Evolutionary conservation across 306 rosid species (phyloP), one percentile per base, ranked within the genome.

Genomic region (Prosopis cineraria): DNA sequence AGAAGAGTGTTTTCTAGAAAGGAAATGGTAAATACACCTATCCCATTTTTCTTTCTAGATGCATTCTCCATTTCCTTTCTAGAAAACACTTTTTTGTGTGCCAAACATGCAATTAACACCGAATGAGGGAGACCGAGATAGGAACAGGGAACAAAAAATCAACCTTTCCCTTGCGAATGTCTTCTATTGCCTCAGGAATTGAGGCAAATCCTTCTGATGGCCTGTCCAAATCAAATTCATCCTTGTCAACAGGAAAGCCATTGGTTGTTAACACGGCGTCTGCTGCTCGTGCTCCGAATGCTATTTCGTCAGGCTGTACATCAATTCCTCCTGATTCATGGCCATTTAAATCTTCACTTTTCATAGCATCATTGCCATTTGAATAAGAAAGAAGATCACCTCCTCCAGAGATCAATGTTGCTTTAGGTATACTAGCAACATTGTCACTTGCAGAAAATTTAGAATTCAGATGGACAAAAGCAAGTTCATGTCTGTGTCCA

Each of bases 91-190:
- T n/a, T n/a, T n/a, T n/a, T n/a, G n/a, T n/a, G n/a, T n/a, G n/a
- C n/a, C n/a, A n/a, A n/a, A n/a, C n/a, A n/a, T n/a, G n/a, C n/a
- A n/a, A n/a, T n/a, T n/a, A n/a, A n/a, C n/a, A n/a, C n/a, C n/a
- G n/a, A n/a, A n/a, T n/a, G n/a, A n/a, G 12, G 19, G 64, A 25
- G 64, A 11, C 7, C 0, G 19, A 56, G 64, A 25, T 19, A 56
- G 16, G 45, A 29, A 74, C 30, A 16, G n/a, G n/a, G 31, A 58
- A 43, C 73, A 71, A 52, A 72, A 12, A 59, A 64, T 50, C 70
- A n/a, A 93, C 98, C 97, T 93, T 93, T 79, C 98, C 98, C 31
- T 82, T 87, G 29, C 87, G 87, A 81, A 93, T 81, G 74, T 93
- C 97, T 88, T 91, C 88, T 27, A 93, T 81, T 76, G 98, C 98